Base-by-base conservation (phyloP, 2,329 filamentous ascomycete genomes). In the Geosmithia morbida region DNA sequence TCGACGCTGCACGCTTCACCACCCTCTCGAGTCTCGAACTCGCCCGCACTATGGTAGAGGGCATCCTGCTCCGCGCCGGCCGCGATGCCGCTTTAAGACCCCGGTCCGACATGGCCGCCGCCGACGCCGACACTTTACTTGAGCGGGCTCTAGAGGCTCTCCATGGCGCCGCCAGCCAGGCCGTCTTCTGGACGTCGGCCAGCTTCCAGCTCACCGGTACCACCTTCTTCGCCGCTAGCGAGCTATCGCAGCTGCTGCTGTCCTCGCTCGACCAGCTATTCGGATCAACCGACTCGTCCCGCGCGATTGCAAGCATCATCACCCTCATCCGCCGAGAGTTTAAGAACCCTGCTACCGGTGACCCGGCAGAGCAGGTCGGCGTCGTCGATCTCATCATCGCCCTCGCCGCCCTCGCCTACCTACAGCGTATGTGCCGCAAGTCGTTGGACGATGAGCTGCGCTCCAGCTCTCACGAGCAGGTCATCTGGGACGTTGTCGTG, bases 401-500 rank as follows among this genome's bases (percentile, higher is more conserved):
- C 0, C 61, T 82, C 7, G 75, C 72, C 50, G 77, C 76, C 14
- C 61, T 84, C 48, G 77, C 78, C 4, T 78, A 81, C 49, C 61
- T 83, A 19, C 80, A 83, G 55, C 67, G 69, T 47, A 71, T 69
- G 56, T 80, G 75, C 50, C 68, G 68, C 46, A 71, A 66, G 42
- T 63, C 69, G 30, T 66, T 71, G 7, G 69, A 74, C 18, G 68
- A 73, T 44, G 74, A 79, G 52, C 61, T 59, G 7, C 63, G 65
- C 20, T 64, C 67, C 1, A 62, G 69, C 7, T 64, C 65, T 11
- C 66, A 67, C 17, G 75, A 81, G 48, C 75, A 81, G 51, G 62
- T 77, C 2, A 66, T 84, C 8, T 83, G 80, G 79, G 80, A 84
- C 54, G 73, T 83, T 2, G 77, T 83, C 7, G 74, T 83, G 0